A percentile compares a stretch with the other conserved stretches of the same genome.
These are phyloP conservation scores for Ogataea hybrid DNA, from an alignment of 1,139 yeast genomes.

Conservation along the genomic window DNA sequence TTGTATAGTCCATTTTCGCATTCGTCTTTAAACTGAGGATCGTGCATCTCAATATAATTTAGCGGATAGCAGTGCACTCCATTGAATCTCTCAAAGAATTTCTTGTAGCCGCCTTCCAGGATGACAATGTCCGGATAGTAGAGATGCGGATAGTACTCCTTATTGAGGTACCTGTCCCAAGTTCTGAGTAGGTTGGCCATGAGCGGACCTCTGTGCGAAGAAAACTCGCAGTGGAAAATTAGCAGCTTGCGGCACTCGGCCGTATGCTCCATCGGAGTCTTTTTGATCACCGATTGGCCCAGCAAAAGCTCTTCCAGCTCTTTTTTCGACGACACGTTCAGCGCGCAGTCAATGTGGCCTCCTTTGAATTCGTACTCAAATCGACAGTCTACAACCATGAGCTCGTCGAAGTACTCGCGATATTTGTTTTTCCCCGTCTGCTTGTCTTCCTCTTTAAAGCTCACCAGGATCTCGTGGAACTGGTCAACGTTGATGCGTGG, in stretches of 20 bases:
- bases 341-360: constrained; percentile 85
- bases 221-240: constrained; percentile 92
- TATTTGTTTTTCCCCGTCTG: constrained; percentile 30
- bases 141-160: constrained; percentile 73
- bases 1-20: constrained; percentile 74
- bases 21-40: constrained; percentile 57
- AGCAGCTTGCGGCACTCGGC: constrained; percentile 43
- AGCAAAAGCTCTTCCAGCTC: constrained; percentile 56
- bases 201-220: constrained; percentile 88
- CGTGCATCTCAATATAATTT: constrained; percentile 85
- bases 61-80: constrained; percentile 64
- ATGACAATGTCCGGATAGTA: constrained; percentile 86
- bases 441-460: constrained; percentile 29
- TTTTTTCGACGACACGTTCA: constrained; percentile 71
- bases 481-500: constrained; percentile 73
- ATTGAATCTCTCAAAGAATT: constrained; percentile 56
- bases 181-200: constrained; percentile 86
- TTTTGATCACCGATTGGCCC: constrained; percentile 20
- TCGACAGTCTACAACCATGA: constrained; percentile 77
- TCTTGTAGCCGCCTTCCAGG: constrained; percentile 87
- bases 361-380: constrained; percentile 90
- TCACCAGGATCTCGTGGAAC: constrained; percentile 60
- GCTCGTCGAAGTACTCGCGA: constrained; percentile 54
- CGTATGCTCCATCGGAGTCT: constrained; percentile 24
- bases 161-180: constrained; percentile 73